Base-by-base conservation (phyloP, 2,329 filamentous ascomycete species). In the Neocucurbitaria cava region DNA sequence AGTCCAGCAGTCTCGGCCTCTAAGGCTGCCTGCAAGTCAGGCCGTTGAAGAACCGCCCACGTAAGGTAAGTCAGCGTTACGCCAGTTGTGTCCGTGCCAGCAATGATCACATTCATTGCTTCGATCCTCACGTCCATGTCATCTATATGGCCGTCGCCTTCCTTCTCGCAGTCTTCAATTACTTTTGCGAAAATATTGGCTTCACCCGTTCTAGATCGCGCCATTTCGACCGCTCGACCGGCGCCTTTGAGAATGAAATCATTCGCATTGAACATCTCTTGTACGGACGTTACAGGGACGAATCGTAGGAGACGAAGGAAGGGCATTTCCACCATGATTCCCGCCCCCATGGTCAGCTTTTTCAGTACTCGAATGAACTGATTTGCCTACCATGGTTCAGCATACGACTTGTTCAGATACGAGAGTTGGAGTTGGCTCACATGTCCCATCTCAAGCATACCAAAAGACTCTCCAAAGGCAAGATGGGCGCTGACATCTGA, bases 391-490 rank as follows among this genome's bases (percentile, higher is more conserved):
- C 17, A 26, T n/a, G 2, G 0, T 0, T 26, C 7, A 35, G 11
- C 51, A 24, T 15, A 13, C 15, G 31, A 13, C 13, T 43, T 52
- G 1, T 21, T 40, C 24, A 46, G 49, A 15, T 24, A 31, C 11
- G 7, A 36, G 23, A 21, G 18, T n/a, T 10, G 38, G 7, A 41
- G 10, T 49, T n/a, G 15, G 13, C 72, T 59, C 54, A 75, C 74
- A 43, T 72, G 43, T 23, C 77, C 77, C 10, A 53, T 61, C 49
- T 78, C 75, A 3, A 79, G 52, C 61, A 75, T 76, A 17, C 69
- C 59, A 45, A 79, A 78, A 0, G 66, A 71, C 45, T 77, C 72
- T 7, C 77, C 77, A 52, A 78, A 78, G 26, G 73, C 70, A 9
- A 78, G 54, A 39, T 73, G 60, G 4, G 68, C 68, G 17, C 66